Percentiles rank a stretch among this genome's conserved stretches.
These are phyloP conservation scores for Thraustochytrium striatum DNA, from an alignment of 352 stramenopile species.

Conservation along the genomic window DNA sequence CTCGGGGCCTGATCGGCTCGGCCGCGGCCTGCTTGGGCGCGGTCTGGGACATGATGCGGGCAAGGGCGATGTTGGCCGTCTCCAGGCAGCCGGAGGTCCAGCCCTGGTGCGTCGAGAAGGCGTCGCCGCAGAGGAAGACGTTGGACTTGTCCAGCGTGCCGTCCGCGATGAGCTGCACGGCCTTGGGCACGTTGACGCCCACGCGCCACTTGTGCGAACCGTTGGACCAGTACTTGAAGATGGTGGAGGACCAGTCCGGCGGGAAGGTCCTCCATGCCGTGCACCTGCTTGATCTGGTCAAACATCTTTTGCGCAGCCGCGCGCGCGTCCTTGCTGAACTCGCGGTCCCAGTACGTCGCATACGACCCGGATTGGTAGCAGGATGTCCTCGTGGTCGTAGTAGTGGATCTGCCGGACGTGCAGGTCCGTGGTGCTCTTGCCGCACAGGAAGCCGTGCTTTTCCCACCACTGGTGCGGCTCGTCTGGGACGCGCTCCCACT, in stretches of 20 bases:
- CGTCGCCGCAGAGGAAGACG: conserved; percentile 28
- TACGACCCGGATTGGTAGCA: conserved; percentile 23
- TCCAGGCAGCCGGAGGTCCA: conserved; percentile 18
- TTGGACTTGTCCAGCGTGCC: no score
- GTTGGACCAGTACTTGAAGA: conserved; percentile 31
- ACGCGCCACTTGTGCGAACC: conserved; percentile 31
- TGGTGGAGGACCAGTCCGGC: background rate
- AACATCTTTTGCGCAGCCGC: background rate
- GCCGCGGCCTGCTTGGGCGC: no score
- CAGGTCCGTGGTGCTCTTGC: conserved; percentile 37
- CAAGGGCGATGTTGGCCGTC: no score
- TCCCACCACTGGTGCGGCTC: conserved; percentile 1
- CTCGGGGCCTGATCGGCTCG: no score
- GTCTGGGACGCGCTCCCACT: background rate
- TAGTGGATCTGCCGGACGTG: conserved; percentile 39
- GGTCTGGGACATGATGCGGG: no score
- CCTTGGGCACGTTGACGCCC: background rate
- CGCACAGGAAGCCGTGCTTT: conserved; percentile 14
- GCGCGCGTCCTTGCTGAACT: conserved; percentile 12
- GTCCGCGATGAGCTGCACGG: background rate
- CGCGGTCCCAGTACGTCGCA: conserved; percentile 35
- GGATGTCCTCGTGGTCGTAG: conserved; percentile 37
- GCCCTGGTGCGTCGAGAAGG: conserved; percentile 34
- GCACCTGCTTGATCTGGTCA: background rate
- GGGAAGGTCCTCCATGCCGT: background rate